Percentiles rank a stretch among this genome's conserved stretches.
Conservation (phyloP, 208 protist species). For the Wallacemonas rigidus region DNA sequence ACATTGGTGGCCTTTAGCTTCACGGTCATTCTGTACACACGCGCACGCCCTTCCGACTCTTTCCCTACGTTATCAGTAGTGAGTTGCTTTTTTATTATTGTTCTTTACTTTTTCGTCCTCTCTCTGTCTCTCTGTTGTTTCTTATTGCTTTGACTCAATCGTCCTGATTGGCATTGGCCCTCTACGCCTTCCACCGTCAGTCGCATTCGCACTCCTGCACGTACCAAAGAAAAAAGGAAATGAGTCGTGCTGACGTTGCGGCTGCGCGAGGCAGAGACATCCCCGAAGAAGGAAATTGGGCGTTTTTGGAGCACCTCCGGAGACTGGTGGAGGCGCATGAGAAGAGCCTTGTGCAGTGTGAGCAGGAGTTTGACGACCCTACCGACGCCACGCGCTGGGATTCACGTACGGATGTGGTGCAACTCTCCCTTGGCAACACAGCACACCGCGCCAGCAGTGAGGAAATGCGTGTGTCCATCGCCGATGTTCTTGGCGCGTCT, state of each 20-base stretch:
- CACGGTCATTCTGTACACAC: not conserved
- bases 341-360: constrained; percentile 49
- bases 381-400: constrained; percentile 60
- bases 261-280: not conserved
- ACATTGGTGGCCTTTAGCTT: not conserved
- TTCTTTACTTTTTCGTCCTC: constrained; percentile 7
- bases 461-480: constrained; percentile 34
- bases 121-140: not conserved
- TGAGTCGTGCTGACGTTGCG: not conserved
- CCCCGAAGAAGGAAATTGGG: constrained; percentile 1
- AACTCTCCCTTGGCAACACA: constrained; percentile 31
- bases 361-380: constrained; percentile 48
- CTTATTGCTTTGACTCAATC: too few species aligned
- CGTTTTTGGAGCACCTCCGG: constrained; percentile 26
- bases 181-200: not conserved
- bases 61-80: constrained; percentile 10
- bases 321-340: constrained; percentile 55
- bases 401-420: constrained; percentile 37
- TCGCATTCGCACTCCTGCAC: not conserved
- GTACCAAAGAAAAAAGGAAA: not conserved
- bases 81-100: constrained; percentile 1
- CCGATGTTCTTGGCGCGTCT: constrained; percentile 35
- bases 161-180: not conserved
- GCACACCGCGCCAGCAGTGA: constrained; percentile 21
- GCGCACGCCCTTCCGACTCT: not conserved